These are phyloP conservation scores for Ceratobasidium papillatum DNA, from an alignment of 1,284 basidiomycete species.

Conservation along the genomic window DNA sequence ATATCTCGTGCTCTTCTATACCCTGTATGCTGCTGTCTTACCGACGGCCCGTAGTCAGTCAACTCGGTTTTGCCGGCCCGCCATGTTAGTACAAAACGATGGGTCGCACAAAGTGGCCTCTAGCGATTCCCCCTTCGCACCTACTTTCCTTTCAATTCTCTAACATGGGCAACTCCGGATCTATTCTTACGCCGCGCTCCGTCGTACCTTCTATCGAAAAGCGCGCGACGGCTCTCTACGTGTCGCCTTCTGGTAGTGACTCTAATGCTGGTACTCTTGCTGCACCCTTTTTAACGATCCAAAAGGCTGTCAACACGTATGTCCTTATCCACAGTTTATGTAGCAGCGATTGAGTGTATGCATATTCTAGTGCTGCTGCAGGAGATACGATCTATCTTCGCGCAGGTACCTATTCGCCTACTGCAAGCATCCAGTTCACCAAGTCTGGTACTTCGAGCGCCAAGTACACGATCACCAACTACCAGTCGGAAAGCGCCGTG, in stretches of 20 bases:
- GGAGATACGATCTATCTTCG: slow-evolving; percentile 45
- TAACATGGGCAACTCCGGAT: slow-evolving; percentile 38
- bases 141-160: neutral
- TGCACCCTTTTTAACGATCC: slow-evolving; percentile 41
- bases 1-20: neutral
- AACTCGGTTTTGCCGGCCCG: slow-evolving; percentile 4
- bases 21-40: neutral
- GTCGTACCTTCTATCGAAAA: slow-evolving; percentile 15
- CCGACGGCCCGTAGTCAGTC: neutral
- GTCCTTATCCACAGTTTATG: neutral
- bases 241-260: slow-evolving; percentile 41
- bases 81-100: slow-evolving; percentile 7
- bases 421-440: slow-evolving; percentile 41
- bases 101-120: neutral
- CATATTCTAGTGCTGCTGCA: slow-evolving; percentile 31
- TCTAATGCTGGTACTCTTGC: slow-evolving; percentile 41
- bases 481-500: slow-evolving; percentile 43
- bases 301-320: slow-evolving; percentile 41
- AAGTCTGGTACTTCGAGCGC: slow-evolving; percentile 42
- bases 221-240: slow-evolving; percentile 38
- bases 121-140: neutral
- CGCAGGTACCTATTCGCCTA: slow-evolving; percentile 41
- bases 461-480: slow-evolving; percentile 43
- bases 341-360: neutral
- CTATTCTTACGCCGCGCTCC: slow-evolving; percentile 23